Percentiles rank a stretch among this genome's conserved stretches.
phyloP scores from a whole-genome alignment of 83 land plant genomes.

The Picea abies region DNA sequence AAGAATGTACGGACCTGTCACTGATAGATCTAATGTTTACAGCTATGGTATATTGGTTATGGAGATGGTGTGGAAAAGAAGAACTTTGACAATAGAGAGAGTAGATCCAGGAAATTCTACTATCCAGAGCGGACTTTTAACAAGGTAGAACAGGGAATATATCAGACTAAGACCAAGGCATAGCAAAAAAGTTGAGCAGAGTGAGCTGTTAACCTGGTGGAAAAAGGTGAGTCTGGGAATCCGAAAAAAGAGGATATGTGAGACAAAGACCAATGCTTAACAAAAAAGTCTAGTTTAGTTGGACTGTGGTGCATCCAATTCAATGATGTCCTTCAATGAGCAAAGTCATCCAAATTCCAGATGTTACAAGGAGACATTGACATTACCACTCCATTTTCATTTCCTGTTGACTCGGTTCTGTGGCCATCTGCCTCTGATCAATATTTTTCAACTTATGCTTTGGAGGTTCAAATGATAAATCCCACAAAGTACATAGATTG shows the following conservation, averaged over 20 bases:
- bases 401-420: too few relatives aligned
- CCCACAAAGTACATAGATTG: too few relatives aligned
- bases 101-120: neutral
- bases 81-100: neutral
- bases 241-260: too few relatives aligned
- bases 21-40: neutral
- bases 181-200: neutral
- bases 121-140: neutral
- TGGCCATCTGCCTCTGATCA: too few relatives aligned
- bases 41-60: slow-evolving; percentile 15
- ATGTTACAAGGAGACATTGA: neutral
- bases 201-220: too few relatives aligned
- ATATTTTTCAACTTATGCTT: too few relatives aligned
- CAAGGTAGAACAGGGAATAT: neutral
- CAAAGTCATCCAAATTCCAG: neutral
- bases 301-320: neutral
- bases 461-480: too few relatives aligned
- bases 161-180: neutral
- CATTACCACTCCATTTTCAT: too few relatives aligned
- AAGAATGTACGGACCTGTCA: neutral
- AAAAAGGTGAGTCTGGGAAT: too few relatives aligned
- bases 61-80: neutral
- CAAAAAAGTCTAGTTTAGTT: neutral
- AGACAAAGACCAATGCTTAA: too few relatives aligned
- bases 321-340: neutral